Evolutionary conservation across 345 rosid genomes (phyloP).

Genomic region (Draba incana): DNA sequence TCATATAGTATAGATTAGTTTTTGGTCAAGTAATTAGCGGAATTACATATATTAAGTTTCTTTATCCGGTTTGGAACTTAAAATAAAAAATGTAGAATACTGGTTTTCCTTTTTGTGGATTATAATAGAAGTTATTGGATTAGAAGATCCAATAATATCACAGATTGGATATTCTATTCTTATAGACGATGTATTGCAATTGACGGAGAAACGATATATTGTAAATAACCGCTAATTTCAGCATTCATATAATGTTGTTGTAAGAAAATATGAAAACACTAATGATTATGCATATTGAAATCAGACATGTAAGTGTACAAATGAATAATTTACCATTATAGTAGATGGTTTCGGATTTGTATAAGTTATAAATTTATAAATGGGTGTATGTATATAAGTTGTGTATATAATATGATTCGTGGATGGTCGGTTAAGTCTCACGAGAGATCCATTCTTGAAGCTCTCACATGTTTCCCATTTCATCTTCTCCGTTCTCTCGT

Average conservation of each 20-base stretch:
- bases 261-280: neutral
- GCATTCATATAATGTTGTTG: neutral
- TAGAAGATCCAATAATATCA: no score
- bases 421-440: conserved; percentile 47
- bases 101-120: no score
- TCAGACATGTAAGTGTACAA: neutral
- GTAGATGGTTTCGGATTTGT: conserved; percentile 20
- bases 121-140: no score
- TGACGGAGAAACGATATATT: no score
- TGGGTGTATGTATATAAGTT: no score
- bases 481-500: conserved; percentile 44
- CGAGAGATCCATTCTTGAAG: conserved; percentile 45
- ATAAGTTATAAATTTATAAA: neutral
- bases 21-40: no score
- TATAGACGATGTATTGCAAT: no score
- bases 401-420: conserved; percentile 1
- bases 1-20: neutral
- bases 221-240: neutral
- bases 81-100: no score
- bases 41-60: no score
- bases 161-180: no score
- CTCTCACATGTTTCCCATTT: conserved; percentile 49
- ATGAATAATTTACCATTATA: neutral
- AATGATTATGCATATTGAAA: neutral
- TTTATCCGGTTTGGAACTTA: no score